A percentile compares a stretch with the other conserved stretches of the same genome.
These are phyloP conservation scores for Ogataea ramenticola DNA, from an alignment of 805 yeast species.

Conservation along the genomic window DNA sequence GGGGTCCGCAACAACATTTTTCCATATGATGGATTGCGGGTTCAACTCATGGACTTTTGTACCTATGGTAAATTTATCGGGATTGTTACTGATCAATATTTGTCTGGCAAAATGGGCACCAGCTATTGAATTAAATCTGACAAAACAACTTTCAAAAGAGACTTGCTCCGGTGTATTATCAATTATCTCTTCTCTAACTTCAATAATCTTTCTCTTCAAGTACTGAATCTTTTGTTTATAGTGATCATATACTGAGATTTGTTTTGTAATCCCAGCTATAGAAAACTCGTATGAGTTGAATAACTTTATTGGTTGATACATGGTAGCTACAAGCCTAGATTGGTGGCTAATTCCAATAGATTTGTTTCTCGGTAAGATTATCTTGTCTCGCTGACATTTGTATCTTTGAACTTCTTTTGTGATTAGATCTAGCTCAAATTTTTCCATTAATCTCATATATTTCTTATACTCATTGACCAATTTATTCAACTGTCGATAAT, in stretches of 20 bases:
- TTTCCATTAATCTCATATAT: constrained; percentile 31
- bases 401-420: constrained; percentile 11
- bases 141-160: constrained; percentile 40
- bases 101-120: constrained; percentile 64
- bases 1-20: constrained; percentile 35
- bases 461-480: constrained; percentile 23
- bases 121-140: constrained; percentile 50
- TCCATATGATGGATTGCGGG: constrained; percentile 70
- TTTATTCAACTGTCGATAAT: constrained; percentile 30
- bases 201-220: background rate
- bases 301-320: constrained; percentile 12
- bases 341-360: background rate
- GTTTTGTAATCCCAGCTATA: constrained; percentile 15
- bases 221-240: constrained; percentile 7
- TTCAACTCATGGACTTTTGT: constrained; percentile 36
- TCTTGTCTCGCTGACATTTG: constrained; percentile 1
- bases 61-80: constrained; percentile 29
- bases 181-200: background rate
- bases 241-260: constrained; percentile 11
- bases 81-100: constrained; percentile 36
- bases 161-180: constrained; percentile 1
- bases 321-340: background rate
- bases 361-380: constrained; percentile 11
- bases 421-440: constrained; percentile 31
- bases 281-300: constrained; percentile 5